Conservation (phyloP, 73 alveolate species). For the Paramecium sexaurelia region DNA sequence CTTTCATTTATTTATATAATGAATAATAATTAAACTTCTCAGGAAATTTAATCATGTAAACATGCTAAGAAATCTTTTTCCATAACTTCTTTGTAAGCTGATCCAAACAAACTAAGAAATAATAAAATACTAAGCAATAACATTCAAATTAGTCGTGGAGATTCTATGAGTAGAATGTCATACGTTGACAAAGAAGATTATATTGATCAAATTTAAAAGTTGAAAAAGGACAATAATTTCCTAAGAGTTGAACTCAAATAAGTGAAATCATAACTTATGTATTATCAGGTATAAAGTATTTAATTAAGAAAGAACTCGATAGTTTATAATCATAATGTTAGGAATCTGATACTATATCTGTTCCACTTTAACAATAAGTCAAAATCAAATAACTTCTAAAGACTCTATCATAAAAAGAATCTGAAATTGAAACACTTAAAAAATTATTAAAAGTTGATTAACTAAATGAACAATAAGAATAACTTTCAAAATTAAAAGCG, state of each 20-base stretch:
- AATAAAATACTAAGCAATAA: neutral
- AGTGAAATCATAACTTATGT: neutral
- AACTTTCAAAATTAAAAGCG: neutral
- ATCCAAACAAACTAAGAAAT: neutral
- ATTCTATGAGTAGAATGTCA: neutral
- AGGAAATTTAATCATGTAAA: neutral
- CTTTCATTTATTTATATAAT: slow-evolving; percentile 3
- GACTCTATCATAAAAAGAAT: neutral
- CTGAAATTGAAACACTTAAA: neutral
- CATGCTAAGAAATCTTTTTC: neutral
- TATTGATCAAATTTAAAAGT: neutral
- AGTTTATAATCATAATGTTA: neutral
- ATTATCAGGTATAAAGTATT: neutral
- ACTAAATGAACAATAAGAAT: neutral
- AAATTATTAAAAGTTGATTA: neutral
- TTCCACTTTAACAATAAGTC: neutral
- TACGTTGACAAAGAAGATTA: neutral
- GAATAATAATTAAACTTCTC: neutral
- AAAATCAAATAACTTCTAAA: neutral
- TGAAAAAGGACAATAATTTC: neutral
- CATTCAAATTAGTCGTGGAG: neutral
- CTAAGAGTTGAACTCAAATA: neutral
- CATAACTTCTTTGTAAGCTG: neutral
- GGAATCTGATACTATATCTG: neutral
- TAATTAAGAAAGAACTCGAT: neutral